A percentile compares a stretch with the other conserved stretches of the same genome.
Conservation (phyloP, 1,139 yeast species). For the Ogataea hybrid region DNA sequence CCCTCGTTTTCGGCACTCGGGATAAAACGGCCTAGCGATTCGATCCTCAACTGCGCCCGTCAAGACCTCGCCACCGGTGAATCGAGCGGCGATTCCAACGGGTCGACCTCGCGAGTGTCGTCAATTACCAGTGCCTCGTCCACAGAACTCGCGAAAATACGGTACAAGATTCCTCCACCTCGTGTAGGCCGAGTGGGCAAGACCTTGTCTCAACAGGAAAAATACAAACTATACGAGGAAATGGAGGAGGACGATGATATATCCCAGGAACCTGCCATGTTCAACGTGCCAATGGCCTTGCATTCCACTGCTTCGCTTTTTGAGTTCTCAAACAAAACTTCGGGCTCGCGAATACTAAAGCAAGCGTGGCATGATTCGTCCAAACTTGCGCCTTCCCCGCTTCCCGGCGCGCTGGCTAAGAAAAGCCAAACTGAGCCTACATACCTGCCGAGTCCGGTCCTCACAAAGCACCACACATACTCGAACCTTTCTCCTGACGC, state of each 20-base stretch:
- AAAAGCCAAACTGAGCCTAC: slow-evolving; percentile 25
- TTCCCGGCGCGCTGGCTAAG: slow-evolving; percentile 26
- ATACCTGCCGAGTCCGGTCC: slow-evolving; percentile 38
- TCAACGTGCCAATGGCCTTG: slow-evolving; percentile 48
- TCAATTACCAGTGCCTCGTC: slow-evolving; percentile 28
- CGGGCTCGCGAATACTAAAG: slow-evolving; percentile 26
- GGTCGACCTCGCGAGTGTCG: slow-evolving; percentile 23
- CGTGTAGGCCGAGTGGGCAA: slow-evolving; percentile 4
- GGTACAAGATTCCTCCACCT: slow-evolving; percentile 4
- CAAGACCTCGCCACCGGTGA: slow-evolving; percentile 17
- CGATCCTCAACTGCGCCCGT: slow-evolving; percentile 13
- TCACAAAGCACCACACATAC: slow-evolving; percentile 35
- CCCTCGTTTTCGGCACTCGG: slow-evolving; percentile 15
- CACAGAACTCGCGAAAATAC: slow-evolving; percentile 13
- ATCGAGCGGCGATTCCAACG: slow-evolving; percentile 13
- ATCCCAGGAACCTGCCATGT: slow-evolving; percentile 38
- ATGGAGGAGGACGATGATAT: slow-evolving; percentile 36
- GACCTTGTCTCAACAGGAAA: slow-evolving; percentile 29
- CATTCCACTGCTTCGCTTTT: slow-evolving; percentile 37
- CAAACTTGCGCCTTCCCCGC: slow-evolving; percentile 29
- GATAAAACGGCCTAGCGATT: slow-evolving; percentile 22
- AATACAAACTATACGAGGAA: slow-evolving; percentile 43
- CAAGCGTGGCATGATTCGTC: slow-evolving; percentile 27
- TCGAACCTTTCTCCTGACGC: slow-evolving; percentile 40
- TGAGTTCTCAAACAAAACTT: slow-evolving; percentile 17